Evolutionary conservation across 371 early-diverging fungal genomes (phyloP), one percentile per base, ranked within the genome.

Genomic region (Funneliformis caledonium): DNA sequence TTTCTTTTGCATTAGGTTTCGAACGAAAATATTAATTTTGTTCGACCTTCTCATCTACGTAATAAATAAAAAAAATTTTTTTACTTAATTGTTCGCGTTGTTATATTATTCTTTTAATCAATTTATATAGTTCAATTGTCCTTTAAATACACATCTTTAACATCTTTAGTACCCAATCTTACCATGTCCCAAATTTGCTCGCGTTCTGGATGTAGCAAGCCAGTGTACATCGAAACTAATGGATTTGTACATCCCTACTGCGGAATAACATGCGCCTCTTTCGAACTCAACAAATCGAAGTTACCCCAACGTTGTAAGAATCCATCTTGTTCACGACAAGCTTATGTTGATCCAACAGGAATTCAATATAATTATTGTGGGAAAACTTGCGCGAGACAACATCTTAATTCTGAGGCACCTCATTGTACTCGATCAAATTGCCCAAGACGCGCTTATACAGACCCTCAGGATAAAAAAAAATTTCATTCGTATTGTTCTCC

Each of bases 301-400:
- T 10, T 0, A 45, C 2, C 5, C 7, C 16, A 9, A 11, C 31
- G 43, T 22, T 77, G 78, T 33, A 11, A 37, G 14, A 48, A 77
- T 65, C 26, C 67, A 0, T 16, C 4, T 65, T 77, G 78, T 33
- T 26, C 12, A 5, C 33, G 50, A 33, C 64, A 14, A 16, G 33
- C 7, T 33, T 65, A 50, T 31, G 7, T 50, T 14, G 78, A 77
- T 77, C 12, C 50, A n/a, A n/a, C 22, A 19, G 67, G 67, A 10
- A 52, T 8, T 2, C 16, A 45, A 61, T 65, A 48, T 50, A 19
- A 45, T n/a, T 77, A 65, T 50, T 77, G 78, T 77, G 67, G 78
- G 26, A 64, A 43, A 77, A 77, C 33, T 12, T 77, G 78, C 47
- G 78, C 78, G 11, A 42, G 50, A 52, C 45, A 45, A 33, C 45